phyloP scores from a whole-genome alignment of 768 basidiomycete genomes.

The Bullera alba region DNA sequence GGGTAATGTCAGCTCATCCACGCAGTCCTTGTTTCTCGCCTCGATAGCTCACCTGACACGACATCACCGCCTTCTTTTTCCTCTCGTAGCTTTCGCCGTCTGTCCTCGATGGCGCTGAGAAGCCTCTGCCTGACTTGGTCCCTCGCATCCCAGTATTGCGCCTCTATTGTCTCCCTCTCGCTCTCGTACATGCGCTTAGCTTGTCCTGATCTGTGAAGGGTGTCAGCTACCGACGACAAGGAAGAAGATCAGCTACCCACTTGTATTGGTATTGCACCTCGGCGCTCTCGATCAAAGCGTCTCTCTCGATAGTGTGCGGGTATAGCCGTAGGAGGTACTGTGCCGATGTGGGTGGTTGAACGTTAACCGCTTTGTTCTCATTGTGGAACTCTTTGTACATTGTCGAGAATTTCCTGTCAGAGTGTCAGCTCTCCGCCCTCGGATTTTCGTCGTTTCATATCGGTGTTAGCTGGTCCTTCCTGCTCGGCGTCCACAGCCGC shows the following conservation, averaged over 20 bases:
- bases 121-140: conserved; percentile 47
- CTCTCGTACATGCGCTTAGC: conserved; percentile 46
- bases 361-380: conserved; percentile 36
- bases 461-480: no score
- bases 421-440: neutral
- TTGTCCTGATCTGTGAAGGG: conserved; percentile 22
- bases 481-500: neutral
- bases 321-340: conserved; percentile 46
- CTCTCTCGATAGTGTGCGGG: conserved; percentile 46
- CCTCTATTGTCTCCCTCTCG: conserved; percentile 49
- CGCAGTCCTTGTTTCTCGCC: neutral
- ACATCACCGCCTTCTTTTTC: conserved; percentile 50
- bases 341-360: conserved; percentile 37
- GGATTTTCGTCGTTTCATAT: no score
- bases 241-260: conserved; percentile 13
- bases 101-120: conserved; percentile 47
- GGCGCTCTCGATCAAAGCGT: conserved; percentile 44
- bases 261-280: conserved; percentile 47
- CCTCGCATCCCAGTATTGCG: conserved; percentile 47
- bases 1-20: neutral
- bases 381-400: conserved; percentile 42
- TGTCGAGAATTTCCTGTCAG: conserved; percentile 41
- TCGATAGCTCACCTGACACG: conserved; percentile 42
- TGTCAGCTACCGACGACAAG: neutral
- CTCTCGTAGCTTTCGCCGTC: conserved; percentile 47